Percentiles rank a stretch among this genome's conserved stretches.
Evolutionary conservation across 2,329 filamentous ascomycete species (phyloP).

Genomic region (Cryphonectria japonica): DNA sequence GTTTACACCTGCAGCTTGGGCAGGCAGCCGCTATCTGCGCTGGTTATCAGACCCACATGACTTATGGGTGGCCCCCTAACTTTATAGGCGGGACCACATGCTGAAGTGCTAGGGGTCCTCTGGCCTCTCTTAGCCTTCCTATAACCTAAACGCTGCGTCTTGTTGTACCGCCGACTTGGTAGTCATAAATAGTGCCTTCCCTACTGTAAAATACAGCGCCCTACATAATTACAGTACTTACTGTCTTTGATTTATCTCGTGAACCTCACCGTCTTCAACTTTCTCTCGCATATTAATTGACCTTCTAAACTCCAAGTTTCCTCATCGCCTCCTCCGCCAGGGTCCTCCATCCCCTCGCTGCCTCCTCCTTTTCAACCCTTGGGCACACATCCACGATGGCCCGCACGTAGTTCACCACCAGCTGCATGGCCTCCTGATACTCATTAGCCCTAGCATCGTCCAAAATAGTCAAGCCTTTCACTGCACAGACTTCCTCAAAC

Average conservation of each 20-base stretch:
- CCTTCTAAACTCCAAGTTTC: conserved; percentile 27
- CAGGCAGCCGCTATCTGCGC: neutral
- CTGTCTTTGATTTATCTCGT: too few species aligned
- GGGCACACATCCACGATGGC: conserved; percentile 39
- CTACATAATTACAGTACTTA: too few species aligned
- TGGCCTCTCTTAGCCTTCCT: too few species aligned
- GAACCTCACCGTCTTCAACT: too few species aligned
- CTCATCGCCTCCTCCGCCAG: conserved; percentile 25
- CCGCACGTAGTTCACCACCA: conserved; percentile 35
- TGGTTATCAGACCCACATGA: neutral
- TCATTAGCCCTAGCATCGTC: conserved; percentile 25
- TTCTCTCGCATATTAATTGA: neutral
- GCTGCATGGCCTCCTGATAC: conserved; percentile 36
- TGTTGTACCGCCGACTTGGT: neutral
- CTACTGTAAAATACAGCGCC: too few species aligned
- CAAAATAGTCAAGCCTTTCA: conserved; percentile 30
- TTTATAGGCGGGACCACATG: neutral
- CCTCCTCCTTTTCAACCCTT: conserved; percentile 30
- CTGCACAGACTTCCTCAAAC: conserved; percentile 35
- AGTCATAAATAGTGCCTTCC: too few species aligned
- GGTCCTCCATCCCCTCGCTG: conserved; percentile 30
- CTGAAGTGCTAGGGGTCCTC: neutral
- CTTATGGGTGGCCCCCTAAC: neutral
- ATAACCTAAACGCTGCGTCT: neutral
- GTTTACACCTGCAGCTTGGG: neutral